Evolutionary conservation across 805 yeast genomes (phyloP), one percentile per base, ranked within the genome.

Genomic region (Suhomyces sp.): DNA sequence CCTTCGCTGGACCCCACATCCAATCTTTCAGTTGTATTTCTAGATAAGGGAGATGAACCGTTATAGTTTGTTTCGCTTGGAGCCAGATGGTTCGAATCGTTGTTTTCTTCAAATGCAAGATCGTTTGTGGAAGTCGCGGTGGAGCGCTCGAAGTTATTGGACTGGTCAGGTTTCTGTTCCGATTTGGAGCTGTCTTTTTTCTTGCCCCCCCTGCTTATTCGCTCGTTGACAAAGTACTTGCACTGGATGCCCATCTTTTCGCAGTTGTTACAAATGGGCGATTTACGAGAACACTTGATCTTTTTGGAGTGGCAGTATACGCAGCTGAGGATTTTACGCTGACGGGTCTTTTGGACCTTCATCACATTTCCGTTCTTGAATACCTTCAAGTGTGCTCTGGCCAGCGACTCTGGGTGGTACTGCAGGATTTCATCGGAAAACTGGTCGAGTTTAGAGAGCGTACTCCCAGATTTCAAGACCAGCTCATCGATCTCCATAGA

Each of bases 291-390:
- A 64, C 89, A 85, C 57, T 82, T 83, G 54, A 84, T 78, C 67
- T 84, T 85, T 65, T 81, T 83, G 42, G 80, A 75, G 60, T 83
- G 85, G 60, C 88, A 83, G 46, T 85, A 71, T 13, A 80, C 76
- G 63, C 88, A 83, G 50, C 81, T 75, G 44, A 79, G 70, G 44
- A 84, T 82, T 59, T 78, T 78, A 50, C 88, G 64, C 63, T 84
- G 88, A 55, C 88, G 77, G 3, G 84, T 71, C 54, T 80, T 81
- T 59, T 84, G 88, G 15, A 82, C 79, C 63, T 84, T 84, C 72
- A 80, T 79, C 6, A 83, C 79, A 56, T 79, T 80, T 8, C 81
- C 85, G 58, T 79, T 73, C 4, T 79, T 80, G 55, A 79, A 61
- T 6, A 76, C 62, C 38, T 65, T 66, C 47, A 67, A 46, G 4